Evolutionary conservation across 1,284 basidiomycete species (phyloP).

Genomic region (Ganoderma sinense): DNA sequence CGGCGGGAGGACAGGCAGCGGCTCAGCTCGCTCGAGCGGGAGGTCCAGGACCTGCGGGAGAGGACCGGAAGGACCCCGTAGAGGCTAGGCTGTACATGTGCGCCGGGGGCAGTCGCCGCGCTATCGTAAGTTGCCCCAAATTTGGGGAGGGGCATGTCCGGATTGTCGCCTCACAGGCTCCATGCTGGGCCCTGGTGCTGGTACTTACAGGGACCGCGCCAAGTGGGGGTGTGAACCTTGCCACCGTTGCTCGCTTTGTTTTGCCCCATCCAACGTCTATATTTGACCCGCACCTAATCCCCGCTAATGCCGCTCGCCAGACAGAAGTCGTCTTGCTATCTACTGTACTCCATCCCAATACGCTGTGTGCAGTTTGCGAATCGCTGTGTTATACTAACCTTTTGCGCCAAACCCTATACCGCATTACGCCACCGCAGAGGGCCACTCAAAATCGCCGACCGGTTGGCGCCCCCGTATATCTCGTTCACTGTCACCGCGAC

Average conservation of each 20-base stretch:
- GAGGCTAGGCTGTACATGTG: slow-evolving; percentile 4
- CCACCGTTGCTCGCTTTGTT: background rate
- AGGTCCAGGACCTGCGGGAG: slow-evolving; percentile 54
- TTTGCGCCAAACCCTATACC: background rate
- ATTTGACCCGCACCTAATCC: background rate
- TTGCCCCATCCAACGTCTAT: background rate
- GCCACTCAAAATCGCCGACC: slow-evolving; percentile 1
- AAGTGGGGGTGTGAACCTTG: background rate
- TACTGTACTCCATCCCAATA: background rate
- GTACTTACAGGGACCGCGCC: background rate
- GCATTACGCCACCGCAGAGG: background rate
- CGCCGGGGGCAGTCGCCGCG: background rate
- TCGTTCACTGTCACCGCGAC: background rate
- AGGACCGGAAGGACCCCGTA: slow-evolving; percentile 20
- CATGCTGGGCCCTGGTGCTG: background rate
- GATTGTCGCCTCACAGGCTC: background rate
- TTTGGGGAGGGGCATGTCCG: background rate
- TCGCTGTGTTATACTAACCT: background rate
- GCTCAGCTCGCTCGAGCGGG: slow-evolving; percentile 47
- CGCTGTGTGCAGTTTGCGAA: background rate
- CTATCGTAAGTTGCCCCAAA: slow-evolving; percentile 4
- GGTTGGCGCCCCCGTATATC: background rate
- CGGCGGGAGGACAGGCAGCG: slow-evolving; percentile 52
- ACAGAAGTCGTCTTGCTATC: background rate
- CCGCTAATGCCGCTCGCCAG: background rate